Conservation (phyloP, 2,329 filamentous ascomycete genomes). For the Ustulina deusta region DNA sequence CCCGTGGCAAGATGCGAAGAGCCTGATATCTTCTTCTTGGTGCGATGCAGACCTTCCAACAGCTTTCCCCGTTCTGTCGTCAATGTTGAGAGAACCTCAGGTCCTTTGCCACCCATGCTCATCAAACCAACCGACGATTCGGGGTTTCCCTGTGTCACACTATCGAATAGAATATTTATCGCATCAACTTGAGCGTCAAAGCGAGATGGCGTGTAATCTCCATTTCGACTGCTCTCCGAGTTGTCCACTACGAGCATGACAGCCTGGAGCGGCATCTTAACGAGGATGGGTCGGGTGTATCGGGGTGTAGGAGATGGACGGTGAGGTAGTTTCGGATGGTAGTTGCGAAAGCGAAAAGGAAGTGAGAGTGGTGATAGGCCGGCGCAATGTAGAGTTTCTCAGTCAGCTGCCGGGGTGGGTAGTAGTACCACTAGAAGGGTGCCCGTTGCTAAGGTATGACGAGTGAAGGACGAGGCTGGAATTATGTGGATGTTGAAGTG, state of each 20-base stretch:
- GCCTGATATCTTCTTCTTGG: constrained; percentile 90
- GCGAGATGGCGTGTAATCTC: constrained; percentile 89
- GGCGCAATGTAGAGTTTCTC: not conserved
- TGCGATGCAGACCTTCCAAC: constrained; percentile 89
- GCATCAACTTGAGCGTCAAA: constrained; percentile 97
- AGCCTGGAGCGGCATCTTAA: constrained; percentile 97
- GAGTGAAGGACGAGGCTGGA: constrained; percentile 34
- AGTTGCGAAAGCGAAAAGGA: not conserved
- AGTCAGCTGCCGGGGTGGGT: not conserved
- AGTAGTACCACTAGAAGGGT: not conserved
- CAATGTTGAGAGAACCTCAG: constrained; percentile 94
- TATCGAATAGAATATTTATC: constrained; percentile 93
- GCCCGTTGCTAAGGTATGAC: constrained; percentile 2
- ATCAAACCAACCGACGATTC: constrained; percentile 98
- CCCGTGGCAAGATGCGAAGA: constrained; percentile 89
- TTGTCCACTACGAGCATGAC: constrained; percentile 99
- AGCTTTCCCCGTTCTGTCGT: constrained; percentile 98
- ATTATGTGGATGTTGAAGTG: constrained; percentile 29
- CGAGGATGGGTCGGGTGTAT: constrained; percentile 46
- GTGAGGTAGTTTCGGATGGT: not conserved
- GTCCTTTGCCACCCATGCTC: constrained; percentile 98
- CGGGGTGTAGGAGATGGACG: constrained; percentile 12
- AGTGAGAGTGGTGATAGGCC: not conserved
- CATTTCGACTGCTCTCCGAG: constrained; percentile 98
- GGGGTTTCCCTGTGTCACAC: constrained; percentile 93